Conservation (phyloP, 257 asterid genomes). For the Salvia splendens region DNA sequence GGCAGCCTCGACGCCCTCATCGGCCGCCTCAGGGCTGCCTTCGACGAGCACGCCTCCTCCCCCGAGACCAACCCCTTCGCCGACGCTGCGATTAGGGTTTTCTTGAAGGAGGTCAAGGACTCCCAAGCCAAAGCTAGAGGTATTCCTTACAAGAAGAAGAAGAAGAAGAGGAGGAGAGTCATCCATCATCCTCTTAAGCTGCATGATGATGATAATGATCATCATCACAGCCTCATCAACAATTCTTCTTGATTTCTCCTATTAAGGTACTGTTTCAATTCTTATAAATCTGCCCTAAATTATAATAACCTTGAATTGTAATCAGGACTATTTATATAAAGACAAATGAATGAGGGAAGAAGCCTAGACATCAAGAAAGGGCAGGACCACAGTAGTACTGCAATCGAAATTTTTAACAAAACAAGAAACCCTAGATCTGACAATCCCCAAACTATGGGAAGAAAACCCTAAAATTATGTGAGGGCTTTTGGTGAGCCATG, state of each 20-base stretch:
- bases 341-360: background rate
- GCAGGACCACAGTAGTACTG: constrained; percentile 34
- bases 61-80: constrained; percentile 49
- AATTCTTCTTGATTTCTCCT: background rate
- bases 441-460: background rate
- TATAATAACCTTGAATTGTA: too few relatives aligned
- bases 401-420: background rate
- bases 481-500: constrained; percentile 24
- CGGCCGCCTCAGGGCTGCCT: constrained; percentile 52
- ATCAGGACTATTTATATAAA: too few relatives aligned
- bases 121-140: constrained; percentile 52
- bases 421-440: constrained; percentile 45
- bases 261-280: too few relatives aligned
- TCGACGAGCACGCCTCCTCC: constrained; percentile 52
- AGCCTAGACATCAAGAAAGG: background rate
- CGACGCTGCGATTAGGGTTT: constrained; percentile 44
- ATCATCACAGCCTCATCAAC: constrained; percentile 23
- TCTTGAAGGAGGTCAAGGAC: constrained; percentile 46
- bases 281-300: too few relatives aligned
- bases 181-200: constrained; percentile 14
- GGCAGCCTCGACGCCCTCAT: constrained; percentile 53
- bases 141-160: constrained; percentile 48
- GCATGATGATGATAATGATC: too few relatives aligned
- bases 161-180: constrained; percentile 38
- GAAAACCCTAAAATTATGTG: constrained; percentile 43